These are phyloP conservation scores for Salicornia ramosissima DNA, from an alignment of 148 eudicot genomes.

Conservation along the genomic window DNA sequence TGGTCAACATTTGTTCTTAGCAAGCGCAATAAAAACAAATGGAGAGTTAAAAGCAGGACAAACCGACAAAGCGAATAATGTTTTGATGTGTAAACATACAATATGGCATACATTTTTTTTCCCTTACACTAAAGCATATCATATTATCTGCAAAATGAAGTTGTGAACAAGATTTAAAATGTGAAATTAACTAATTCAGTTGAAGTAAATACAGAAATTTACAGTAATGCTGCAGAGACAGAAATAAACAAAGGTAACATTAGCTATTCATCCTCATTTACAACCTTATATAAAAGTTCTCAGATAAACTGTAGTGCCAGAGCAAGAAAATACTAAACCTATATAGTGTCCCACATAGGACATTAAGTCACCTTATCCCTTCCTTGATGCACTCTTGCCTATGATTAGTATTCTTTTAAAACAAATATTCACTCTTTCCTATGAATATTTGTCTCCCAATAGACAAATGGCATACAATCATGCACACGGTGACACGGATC, in stretches of 20 bases:
- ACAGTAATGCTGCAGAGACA: too few species aligned
- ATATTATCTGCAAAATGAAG: too few species aligned
- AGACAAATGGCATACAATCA: background rate
- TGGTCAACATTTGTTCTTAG: too few species aligned
- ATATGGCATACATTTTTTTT: too few species aligned
- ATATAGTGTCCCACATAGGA: background rate
- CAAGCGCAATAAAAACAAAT: too few species aligned
- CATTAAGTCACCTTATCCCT: background rate
- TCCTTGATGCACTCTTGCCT: background rate
- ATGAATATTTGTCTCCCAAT: background rate
- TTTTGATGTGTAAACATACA: too few species aligned
- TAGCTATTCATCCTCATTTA: background rate
- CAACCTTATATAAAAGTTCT: background rate
- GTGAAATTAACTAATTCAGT: too few species aligned
- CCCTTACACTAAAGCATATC: too few species aligned
- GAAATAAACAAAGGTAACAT: background rate
- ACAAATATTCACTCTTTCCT: background rate
- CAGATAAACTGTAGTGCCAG: background rate
- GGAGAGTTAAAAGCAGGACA: too few species aligned
- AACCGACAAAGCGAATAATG: too few species aligned
- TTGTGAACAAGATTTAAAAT: too few species aligned
- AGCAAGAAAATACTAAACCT: background rate
- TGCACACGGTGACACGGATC: background rate
- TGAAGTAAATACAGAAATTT: too few species aligned
- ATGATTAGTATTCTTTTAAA: background rate